These are phyloP conservation scores for Helianthus tuberosus DNA, from an alignment of 129 eudicot genomes.

Conservation along the genomic window DNA sequence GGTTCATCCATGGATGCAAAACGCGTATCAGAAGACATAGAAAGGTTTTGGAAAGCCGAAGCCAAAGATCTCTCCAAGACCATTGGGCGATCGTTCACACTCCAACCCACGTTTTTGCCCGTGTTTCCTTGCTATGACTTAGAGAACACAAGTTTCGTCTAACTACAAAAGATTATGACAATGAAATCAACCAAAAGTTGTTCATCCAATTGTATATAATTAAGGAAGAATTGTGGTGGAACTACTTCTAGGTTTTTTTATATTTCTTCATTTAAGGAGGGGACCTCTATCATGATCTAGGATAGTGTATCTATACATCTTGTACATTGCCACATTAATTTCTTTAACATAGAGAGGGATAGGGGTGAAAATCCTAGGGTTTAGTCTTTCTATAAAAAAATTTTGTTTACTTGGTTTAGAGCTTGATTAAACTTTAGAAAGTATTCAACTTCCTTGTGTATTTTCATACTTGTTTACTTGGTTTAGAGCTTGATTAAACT, in stretches of 20 bases:
- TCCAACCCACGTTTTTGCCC: constrained; percentile 27
- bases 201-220: constrained; percentile 30
- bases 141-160: constrained; percentile 23
- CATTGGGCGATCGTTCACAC: constrained; percentile 31
- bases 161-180: constrained; percentile 33
- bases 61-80: constrained; percentile 43
- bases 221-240: constrained; percentile 25
- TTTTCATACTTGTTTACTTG: not conserved
- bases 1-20: constrained; percentile 92
- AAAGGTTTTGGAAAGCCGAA: constrained; percentile 51
- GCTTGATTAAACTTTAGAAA: not conserved
- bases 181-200: constrained; percentile 30
- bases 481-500: constrained; percentile 6
- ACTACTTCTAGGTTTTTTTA: constrained; percentile 23
- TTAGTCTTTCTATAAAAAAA: not conserved
- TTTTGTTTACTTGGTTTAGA: constrained; percentile 12
- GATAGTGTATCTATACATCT: constrained; percentile 38
- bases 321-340: constrained; percentile 58
- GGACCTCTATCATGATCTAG: constrained; percentile 46
- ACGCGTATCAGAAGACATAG: constrained; percentile 71
- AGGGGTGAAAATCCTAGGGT: constrained; percentile 24
- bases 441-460: too few relatives aligned
- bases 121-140: constrained; percentile 5
- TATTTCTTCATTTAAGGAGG: constrained; percentile 26
- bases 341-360: constrained; percentile 29